Evolutionary conservation across 257 asterid genomes (phyloP).

Genomic region (Solanum commersonii): DNA sequence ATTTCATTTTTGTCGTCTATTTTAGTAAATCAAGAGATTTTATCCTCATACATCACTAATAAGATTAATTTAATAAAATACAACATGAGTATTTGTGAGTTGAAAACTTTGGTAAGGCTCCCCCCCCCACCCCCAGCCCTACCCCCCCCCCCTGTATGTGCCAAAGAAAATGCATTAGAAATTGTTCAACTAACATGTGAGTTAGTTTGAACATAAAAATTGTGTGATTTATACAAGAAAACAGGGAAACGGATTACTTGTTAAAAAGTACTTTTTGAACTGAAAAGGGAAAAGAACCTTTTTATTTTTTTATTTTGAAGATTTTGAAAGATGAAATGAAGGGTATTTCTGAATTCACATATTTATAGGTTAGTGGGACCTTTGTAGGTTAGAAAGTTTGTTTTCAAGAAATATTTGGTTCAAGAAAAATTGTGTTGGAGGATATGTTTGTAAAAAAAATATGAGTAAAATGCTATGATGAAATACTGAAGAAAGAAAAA

Average conservation of each 20-base stretch:
- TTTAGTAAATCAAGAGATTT: too few species aligned
- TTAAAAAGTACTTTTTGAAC: neutral
- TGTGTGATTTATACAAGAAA: neutral
- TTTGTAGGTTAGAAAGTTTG: neutral
- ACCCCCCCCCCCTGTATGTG: neutral
- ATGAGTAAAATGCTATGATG: neutral
- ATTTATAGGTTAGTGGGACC: neutral
- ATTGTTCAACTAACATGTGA: neutral
- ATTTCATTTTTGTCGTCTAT: neutral
- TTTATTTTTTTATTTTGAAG: neutral
- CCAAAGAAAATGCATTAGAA: neutral
- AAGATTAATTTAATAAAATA: neutral
- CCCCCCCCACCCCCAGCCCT: neutral
- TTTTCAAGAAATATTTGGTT: accelerated
- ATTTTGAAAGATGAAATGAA: neutral
- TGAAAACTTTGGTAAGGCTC: neutral
- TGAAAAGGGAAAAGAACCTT: neutral
- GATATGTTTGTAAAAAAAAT: neutral
- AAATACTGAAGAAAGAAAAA: neutral
- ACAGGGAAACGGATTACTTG: neutral
- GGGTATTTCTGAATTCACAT: neutral
- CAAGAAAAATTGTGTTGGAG: neutral
- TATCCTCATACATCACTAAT: neutral
- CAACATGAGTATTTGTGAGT: neutral
- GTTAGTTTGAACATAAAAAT: neutral